Conservation (phyloP, 768 basidiomycete genomes). For the Phlebiopsis gigantea region DNA sequence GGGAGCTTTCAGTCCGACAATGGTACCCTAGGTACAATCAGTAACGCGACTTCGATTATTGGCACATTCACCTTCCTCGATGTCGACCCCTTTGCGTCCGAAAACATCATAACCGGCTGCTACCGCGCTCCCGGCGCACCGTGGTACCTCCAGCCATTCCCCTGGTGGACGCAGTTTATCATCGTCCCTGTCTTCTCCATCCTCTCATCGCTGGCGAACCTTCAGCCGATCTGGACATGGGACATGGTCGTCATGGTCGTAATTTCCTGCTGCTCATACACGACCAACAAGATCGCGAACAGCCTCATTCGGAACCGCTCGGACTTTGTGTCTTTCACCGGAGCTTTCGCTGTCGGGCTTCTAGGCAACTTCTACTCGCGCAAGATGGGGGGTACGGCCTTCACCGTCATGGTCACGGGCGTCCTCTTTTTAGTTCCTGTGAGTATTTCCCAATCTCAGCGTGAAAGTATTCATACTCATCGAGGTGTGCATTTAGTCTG, state of each 20-base stretch:
- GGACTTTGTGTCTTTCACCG: conserved; percentile 77
- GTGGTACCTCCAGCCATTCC: conserved; percentile 79
- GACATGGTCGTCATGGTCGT: conserved; percentile 78
- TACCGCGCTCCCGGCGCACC: conserved; percentile 50
- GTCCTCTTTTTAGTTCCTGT: conserved; percentile 83
- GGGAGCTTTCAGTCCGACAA: conserved; percentile 64
- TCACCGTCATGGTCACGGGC: conserved; percentile 88
- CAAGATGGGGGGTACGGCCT: conserved; percentile 77
- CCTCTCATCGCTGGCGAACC: conserved; percentile 64
- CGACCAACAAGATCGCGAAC: conserved; percentile 73
- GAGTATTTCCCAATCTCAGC: conserved; percentile 26
- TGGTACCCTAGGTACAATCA: conserved; percentile 35
- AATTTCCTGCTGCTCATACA: conserved; percentile 74
- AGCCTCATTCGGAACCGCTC: conserved; percentile 79
- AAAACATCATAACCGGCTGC: conserved; percentile 54
- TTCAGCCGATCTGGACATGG: conserved; percentile 65
- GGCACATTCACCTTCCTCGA: conserved; percentile 68
- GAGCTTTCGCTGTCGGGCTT: conserved; percentile 72
- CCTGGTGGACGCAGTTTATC: conserved; percentile 64
- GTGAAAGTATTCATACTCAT: background rate
- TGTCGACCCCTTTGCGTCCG: conserved; percentile 36
- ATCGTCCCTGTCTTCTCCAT: conserved; percentile 72
- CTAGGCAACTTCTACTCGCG: conserved; percentile 77
- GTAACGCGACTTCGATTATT: conserved; percentile 35
- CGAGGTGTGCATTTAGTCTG: conserved; percentile 47